phyloP scores from a whole-genome alignment of 1,284 basidiomycete species.

The Spongiforma sp. region DNA sequence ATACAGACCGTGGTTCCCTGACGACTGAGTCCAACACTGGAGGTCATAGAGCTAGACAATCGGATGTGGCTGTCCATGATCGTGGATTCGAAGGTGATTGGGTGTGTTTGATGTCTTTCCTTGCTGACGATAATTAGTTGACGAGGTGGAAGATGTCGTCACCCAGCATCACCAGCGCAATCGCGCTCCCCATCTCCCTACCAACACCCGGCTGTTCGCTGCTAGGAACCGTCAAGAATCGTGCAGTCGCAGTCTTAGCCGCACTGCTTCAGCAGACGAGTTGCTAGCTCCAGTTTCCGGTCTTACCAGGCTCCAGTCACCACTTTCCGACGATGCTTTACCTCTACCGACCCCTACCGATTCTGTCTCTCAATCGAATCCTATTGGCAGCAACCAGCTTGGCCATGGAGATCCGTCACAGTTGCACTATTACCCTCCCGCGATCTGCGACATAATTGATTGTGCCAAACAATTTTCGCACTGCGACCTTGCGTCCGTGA shows the following conservation, averaged over 20 bases:
- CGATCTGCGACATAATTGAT: not conserved
- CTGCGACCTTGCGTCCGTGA: slow-evolving; percentile 1
- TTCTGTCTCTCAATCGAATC: not conserved
- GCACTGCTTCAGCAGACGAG: not conserved
- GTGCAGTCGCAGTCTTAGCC: not conserved
- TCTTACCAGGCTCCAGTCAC: not conserved
- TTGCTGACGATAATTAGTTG: not conserved
- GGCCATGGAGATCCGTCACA: not conserved
- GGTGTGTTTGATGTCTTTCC: not conserved
- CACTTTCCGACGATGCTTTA: not conserved
- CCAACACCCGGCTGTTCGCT: not conserved
- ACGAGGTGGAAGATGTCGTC: not conserved
- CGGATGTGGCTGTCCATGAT: not conserved
- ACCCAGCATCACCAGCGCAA: not conserved
- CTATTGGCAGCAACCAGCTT: not conserved
- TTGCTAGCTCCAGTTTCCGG: not conserved
- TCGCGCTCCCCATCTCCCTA: not conserved
- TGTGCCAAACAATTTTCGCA: not conserved
- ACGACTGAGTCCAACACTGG: not conserved
- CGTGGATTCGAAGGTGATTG: not conserved
- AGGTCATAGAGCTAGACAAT: not conserved
- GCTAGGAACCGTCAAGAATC: not conserved
- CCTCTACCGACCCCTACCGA: not conserved
- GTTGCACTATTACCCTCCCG: not conserved
- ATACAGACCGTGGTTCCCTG: not conserved